phyloP scores from a whole-genome alignment of 106 monocot genomes.

The Hemerocallis citrina region DNA sequence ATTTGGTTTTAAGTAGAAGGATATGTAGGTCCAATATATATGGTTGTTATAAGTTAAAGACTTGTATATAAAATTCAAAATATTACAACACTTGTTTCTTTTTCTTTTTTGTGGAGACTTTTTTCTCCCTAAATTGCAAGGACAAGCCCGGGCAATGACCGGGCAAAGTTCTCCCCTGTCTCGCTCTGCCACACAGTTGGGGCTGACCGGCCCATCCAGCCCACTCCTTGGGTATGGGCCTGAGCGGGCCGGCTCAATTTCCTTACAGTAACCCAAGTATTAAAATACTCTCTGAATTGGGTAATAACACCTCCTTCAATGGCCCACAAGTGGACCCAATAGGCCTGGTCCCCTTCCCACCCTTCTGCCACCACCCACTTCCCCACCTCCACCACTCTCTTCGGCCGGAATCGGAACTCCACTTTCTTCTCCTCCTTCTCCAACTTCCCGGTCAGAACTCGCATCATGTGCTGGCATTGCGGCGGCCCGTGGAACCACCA shows the following conservation, averaged over 20 bases:
- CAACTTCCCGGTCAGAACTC: conserved; percentile 24
- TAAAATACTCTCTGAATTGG: conserved; percentile 39
- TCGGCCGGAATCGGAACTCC: conserved; percentile 24
- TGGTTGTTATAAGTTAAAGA: too few relatives aligned
- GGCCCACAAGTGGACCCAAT: conserved; percentile 51
- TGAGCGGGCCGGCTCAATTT: conserved; percentile 8
- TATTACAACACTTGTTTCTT: too few relatives aligned
- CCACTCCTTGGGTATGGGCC: not conserved
- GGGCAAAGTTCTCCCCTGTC: not conserved
- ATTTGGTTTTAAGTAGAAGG: too few relatives aligned
- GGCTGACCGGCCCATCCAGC: not conserved
- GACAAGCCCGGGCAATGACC: conserved; percentile 23
- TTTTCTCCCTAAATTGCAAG: too few relatives aligned
- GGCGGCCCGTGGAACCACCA: conserved; percentile 57
- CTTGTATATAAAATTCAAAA: too few relatives aligned
- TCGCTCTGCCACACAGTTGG: conserved; percentile 25
- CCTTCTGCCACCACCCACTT: conserved; percentile 43
- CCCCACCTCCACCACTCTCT: conserved; percentile 21
- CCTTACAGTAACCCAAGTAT: conserved; percentile 30
- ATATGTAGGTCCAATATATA: too few relatives aligned
- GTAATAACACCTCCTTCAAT: conserved; percentile 31
- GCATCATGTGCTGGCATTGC: conserved; percentile 39
- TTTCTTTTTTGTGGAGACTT: too few relatives aligned
- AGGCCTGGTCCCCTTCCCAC: conserved; percentile 30
- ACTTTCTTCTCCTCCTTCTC: not conserved